Evolutionary conservation across 2,329 filamentous ascomycete genomes (phyloP).

Genomic region (Fusarium setosum): DNA sequence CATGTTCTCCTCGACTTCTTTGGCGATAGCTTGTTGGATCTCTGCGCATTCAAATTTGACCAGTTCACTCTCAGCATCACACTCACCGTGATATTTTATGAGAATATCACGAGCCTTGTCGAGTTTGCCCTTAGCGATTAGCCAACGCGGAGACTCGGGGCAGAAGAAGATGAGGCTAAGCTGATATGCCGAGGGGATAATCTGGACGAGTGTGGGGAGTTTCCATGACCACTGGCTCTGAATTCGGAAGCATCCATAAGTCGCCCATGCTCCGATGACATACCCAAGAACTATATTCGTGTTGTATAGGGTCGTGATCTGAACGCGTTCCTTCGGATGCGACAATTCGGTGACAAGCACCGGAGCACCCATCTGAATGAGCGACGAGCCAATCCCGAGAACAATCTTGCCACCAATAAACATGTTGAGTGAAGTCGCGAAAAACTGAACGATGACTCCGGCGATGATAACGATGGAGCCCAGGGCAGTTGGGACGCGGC

Average conservation of each 20-base stretch:
- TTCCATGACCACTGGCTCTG: constrained; percentile 34
- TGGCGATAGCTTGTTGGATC: constrained; percentile 59
- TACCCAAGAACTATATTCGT: constrained; percentile 36
- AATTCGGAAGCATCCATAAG: constrained; percentile 38
- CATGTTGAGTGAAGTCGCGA: constrained; percentile 49
- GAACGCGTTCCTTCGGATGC: constrained; percentile 50
- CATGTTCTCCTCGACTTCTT: constrained; percentile 56
- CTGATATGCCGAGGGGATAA: constrained; percentile 55
- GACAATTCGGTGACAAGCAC: constrained; percentile 56
- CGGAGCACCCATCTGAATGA: constrained; percentile 56
- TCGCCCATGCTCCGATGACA: constrained; percentile 39
- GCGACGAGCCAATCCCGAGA: constrained; percentile 49
- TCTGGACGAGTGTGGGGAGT: constrained; percentile 62
- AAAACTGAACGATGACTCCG: constrained; percentile 51
- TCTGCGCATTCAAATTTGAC: constrained; percentile 61
- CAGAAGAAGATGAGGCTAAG: constrained; percentile 60
- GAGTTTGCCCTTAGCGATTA: constrained; percentile 61
- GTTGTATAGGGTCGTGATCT: constrained; percentile 38
- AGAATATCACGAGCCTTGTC: constrained; percentile 64
- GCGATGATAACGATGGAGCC: constrained; percentile 54
- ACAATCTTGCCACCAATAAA: constrained; percentile 54
- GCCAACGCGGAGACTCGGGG: constrained; percentile 70
- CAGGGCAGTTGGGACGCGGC: constrained; percentile 48
- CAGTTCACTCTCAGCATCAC: constrained; percentile 54
- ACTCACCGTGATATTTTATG: constrained; percentile 63